Evolutionary conservation across 208 protist species (phyloP).

Genomic region (Plasmodiophora brassicae): DNA sequence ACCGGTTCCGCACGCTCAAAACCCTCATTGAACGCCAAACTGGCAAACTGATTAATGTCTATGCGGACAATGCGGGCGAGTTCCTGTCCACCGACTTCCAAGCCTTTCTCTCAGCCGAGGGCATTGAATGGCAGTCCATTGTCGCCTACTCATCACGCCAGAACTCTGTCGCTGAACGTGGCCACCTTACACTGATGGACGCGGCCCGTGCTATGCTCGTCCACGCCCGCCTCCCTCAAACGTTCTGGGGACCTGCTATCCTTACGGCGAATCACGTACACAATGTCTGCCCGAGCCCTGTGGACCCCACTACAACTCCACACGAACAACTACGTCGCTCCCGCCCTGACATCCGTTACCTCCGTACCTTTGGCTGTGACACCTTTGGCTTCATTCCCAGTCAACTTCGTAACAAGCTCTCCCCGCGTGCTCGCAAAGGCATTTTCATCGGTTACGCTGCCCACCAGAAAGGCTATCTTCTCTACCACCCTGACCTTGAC

Average conservation of each 20-base stretch:
- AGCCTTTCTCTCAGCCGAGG: not conserved
- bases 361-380: not conserved
- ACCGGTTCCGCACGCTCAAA: not conserved
- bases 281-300: not conserved
- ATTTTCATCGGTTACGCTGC: not conserved
- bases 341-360: not conserved
- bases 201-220: not conserved
- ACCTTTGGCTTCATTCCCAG: not conserved
- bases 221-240: not conserved
- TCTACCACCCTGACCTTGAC: not conserved
- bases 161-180: not conserved
- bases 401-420: not conserved
- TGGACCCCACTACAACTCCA: not conserved
- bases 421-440: not conserved
- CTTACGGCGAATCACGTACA: not conserved
- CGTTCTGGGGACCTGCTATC: not conserved
- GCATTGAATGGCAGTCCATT: slow-evolving; percentile 8
- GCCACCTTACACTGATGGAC: not conserved
- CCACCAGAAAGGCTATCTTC: slow-evolving; percentile 4
- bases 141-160: not conserved
- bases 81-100: not conserved
- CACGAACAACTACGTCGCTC: not conserved
- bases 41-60: not conserved
- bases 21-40: not conserved
- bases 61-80: not conserved